These are phyloP conservation scores for Theobroma grandiflorum DNA, from an alignment of 441 rosid genomes.

Conservation along the genomic window DNA sequence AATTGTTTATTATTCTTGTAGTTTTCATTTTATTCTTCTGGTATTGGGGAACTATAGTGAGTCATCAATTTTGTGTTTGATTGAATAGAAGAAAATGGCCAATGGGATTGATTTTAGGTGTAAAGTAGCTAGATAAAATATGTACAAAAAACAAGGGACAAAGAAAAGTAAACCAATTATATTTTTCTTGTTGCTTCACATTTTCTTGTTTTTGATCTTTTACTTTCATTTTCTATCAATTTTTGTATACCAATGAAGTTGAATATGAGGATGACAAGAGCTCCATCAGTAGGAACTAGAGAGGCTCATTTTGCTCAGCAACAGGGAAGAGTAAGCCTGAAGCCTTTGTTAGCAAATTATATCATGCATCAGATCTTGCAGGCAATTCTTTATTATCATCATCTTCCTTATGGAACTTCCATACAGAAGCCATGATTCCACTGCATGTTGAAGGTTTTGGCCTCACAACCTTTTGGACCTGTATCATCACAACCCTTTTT, in stretches of 20 bases:
- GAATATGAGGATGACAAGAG: background rate
- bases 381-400: conserved; percentile 9
- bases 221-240: background rate
- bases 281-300: no score
- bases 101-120: conserved; percentile 18
- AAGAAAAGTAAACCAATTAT: conserved; percentile 1
- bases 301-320: background rate
- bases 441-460: conserved; percentile 31
- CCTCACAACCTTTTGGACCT: conserved; percentile 37
- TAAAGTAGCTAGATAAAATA: conserved; percentile 22
- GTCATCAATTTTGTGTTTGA: conserved; percentile 29
- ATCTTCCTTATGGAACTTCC: conserved; percentile 55
- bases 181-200: background rate
- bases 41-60: background rate
- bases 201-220: background rate
- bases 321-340: background rate
- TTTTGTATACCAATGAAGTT: background rate
- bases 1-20: background rate
- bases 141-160: background rate
- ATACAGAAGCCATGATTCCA: conserved; percentile 55
- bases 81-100: conserved; percentile 14
- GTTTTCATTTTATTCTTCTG: conserved; percentile 10
- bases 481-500: background rate
- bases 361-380: background rate
- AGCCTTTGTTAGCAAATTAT: background rate